These are phyloP conservation scores for Aegilops speltoides DNA, from an alignment of 176 grass and related monocot species.

Conservation along the genomic window DNA sequence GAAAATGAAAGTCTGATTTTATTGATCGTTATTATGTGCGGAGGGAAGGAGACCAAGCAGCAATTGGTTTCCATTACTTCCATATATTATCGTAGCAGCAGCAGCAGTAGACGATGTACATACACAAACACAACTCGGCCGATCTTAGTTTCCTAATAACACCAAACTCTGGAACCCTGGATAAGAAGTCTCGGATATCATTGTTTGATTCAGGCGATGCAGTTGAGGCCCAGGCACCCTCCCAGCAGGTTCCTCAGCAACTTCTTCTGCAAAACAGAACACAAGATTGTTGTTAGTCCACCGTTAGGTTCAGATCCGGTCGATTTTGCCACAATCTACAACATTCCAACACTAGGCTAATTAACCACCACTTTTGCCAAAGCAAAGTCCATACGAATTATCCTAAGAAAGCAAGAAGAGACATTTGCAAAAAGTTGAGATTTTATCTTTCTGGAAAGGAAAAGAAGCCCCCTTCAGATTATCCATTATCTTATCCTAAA, in stretches of 20 bases:
- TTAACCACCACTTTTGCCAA: slow-evolving; percentile 3
- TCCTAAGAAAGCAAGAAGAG: slow-evolving; percentile 30
- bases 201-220: slow-evolving; percentile 73
- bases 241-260: slow-evolving; percentile 65
- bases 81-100: slow-evolving; percentile 33
- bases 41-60: slow-evolving; percentile 10
- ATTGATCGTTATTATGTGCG: not conserved
- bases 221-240: slow-evolving; percentile 70
- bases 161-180: not conserved
- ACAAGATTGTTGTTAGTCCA: not conserved
- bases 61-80: slow-evolving; percentile 43
- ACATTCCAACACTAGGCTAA: not conserved
- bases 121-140: not conserved
- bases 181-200: not conserved
- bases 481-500: slow-evolving; percentile 30
- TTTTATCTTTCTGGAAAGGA: not conserved
- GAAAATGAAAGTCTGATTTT: not conserved
- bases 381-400: not conserved
- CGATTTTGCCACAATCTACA: not conserved
- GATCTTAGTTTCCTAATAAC: not conserved
- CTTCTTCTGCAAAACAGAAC: slow-evolving; percentile 75
- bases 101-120: slow-evolving; percentile 42
- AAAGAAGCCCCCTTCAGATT: slow-evolving; percentile 5
- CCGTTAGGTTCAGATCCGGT: not conserved
- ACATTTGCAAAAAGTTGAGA: slow-evolving; percentile 15